Percentiles rank a stretch among this genome's conserved stretches.
Evolutionary conservation across 139 green algal genomes (phyloP).

Genomic region (Zygnema circumcarinatum): DNA sequence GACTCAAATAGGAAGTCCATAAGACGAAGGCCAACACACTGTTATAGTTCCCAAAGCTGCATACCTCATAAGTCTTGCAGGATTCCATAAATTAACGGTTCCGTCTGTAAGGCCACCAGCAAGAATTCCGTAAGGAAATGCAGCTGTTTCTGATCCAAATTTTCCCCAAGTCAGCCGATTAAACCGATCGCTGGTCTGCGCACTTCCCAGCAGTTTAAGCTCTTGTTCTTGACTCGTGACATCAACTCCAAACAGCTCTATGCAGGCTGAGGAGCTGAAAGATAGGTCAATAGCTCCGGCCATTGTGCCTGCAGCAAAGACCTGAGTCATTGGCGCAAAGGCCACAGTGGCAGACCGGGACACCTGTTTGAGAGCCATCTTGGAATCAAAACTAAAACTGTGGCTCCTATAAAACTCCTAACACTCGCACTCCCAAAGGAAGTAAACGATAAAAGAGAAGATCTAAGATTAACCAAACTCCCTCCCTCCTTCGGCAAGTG

Average conservation of each 20-base stretch:
- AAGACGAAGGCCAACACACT: no score
- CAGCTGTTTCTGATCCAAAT: constrained; percentile 36
- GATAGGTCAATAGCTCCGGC: constrained; percentile 89
- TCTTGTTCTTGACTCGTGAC: constrained; percentile 49
- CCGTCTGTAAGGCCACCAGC: constrained; percentile 92
- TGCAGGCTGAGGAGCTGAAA: constrained; percentile 74
- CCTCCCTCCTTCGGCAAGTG: no score
- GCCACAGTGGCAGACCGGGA: constrained; percentile 76
- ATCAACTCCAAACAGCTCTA: constrained; percentile 61
- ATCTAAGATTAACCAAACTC: no score
- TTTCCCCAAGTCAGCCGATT: constrained; percentile 84
- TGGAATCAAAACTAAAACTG: no score
- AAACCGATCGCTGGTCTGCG: constrained; percentile 86
- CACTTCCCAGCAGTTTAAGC: constrained; percentile 64
- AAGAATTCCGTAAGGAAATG: constrained; percentile 71
- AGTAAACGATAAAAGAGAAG: no score
- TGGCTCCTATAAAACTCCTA: no score
- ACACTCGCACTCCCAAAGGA: no score
- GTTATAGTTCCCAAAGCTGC: no score
- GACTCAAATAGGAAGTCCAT: no score
- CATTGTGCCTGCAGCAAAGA: constrained; percentile 85
- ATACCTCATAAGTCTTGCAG: constrained; percentile 74
- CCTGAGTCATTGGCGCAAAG: constrained; percentile 74
- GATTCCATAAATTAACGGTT: constrained; percentile 90
- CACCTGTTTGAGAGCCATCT: constrained; percentile 77